Percentiles rank a stretch among this genome's conserved stretches.
Evolutionary conservation across 192 early-diverging fungal species (phyloP).

Genomic region (Spinellus fusiger): DNA sequence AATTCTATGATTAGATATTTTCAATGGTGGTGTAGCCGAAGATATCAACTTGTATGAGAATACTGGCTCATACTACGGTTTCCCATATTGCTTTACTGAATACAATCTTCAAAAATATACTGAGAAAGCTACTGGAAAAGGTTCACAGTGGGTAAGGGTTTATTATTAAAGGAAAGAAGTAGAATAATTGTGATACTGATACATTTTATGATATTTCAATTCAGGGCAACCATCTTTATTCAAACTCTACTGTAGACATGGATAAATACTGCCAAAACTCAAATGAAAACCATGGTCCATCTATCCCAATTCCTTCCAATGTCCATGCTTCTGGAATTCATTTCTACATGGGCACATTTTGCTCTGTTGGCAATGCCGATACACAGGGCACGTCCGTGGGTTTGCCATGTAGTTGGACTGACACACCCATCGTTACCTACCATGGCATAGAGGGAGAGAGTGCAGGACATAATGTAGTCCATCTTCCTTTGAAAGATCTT

Average conservation of each 20-base stretch:
- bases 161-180: not conserved
- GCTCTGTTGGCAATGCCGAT: conserved; percentile 17
- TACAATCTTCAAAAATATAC: not conserved
- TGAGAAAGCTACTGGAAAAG: not conserved
- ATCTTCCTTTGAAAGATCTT: conserved; percentile 24
- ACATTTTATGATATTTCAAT: not conserved
- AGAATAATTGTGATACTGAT: not conserved
- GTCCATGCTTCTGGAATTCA: conserved; percentile 8
- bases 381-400: conserved; percentile 21
- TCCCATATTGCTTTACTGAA: conserved; percentile 19
- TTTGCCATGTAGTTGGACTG: conserved; percentile 30
- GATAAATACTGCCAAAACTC: conserved; percentile 16
- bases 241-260: not conserved
- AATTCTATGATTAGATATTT: conserved; percentile 7
- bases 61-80: conserved; percentile 16
- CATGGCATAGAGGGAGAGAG: not conserved
- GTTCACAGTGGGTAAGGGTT: conserved; percentile 6
- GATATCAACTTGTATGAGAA: conserved; percentile 22
- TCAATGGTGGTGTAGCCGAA: conserved; percentile 3
- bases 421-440: conserved; percentile 24
- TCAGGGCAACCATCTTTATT: conserved; percentile 10
- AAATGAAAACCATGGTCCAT: conserved; percentile 12
- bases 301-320: conserved; percentile 8
- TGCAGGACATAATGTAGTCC: conserved; percentile 14
- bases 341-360: conserved; percentile 21